These are phyloP conservation scores for Loxodes magnus DNA, from an alignment of 73 alveolate species.

Conservation along the genomic window DNA sequence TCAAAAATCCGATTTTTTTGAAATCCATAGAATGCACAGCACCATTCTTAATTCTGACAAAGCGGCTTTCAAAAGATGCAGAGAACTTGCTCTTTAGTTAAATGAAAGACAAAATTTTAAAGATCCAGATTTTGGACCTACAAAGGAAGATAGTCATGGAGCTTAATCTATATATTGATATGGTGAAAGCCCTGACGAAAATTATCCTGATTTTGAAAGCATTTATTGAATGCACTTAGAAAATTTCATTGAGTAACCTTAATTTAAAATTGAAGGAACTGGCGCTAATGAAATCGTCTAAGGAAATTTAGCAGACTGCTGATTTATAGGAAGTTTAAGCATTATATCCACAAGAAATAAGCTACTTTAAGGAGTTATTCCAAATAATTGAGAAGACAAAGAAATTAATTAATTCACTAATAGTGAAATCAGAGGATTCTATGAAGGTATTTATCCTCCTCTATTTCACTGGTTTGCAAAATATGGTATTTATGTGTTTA, in stretches of 20 bases:
- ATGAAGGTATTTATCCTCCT: constrained; percentile 95
- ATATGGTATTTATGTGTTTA: constrained; percentile 79
- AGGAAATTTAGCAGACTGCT: constrained; percentile 93
- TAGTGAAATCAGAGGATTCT: constrained; percentile 26
- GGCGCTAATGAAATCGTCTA: constrained; percentile 31
- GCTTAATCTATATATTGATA: constrained; percentile 15
- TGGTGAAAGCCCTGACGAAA: constrained; percentile 6
- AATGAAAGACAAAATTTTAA: constrained; percentile 22
- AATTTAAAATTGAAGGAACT: constrained; percentile 25
- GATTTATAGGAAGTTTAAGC: constrained; percentile 95
- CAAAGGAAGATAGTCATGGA: constrained; percentile 23
- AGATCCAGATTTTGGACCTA: constrained; percentile 48
- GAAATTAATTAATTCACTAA: background rate
- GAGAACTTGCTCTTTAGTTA: constrained; percentile 11
- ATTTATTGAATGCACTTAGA: constrained; percentile 19
- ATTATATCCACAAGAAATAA: constrained; percentile 94
- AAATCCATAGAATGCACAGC: too few species aligned
- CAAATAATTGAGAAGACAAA: too few species aligned
- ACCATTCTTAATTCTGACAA: constrained; percentile 28
- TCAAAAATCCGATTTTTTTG: too few species aligned
- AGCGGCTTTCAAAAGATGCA: constrained; percentile 22
- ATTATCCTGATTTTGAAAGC: constrained; percentile 30
- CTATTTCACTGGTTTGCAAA: constrained; percentile 75
- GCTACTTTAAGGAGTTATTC: constrained; percentile 55
- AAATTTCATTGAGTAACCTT: constrained; percentile 12